Evolutionary conservation across 495 filamentous ascomycete genomes (phyloP).

Genomic region (Penicillium nucicola): DNA sequence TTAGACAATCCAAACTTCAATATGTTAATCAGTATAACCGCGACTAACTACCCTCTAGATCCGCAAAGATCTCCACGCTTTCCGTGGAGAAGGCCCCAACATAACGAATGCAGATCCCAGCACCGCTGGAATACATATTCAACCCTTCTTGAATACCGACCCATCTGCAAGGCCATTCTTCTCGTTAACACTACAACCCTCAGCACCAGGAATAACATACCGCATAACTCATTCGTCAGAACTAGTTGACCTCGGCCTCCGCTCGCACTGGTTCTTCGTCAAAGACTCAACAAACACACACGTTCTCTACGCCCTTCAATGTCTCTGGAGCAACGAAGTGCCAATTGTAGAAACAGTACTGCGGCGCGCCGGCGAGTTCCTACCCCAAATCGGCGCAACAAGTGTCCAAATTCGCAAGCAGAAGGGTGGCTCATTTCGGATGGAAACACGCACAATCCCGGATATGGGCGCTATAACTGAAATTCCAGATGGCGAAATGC

Average conservation of each 20-base stretch:
- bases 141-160: conserved; percentile 9
- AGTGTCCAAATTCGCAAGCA: conserved; percentile 12
- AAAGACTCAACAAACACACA: conserved; percentile 17
- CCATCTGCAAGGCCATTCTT: conserved; percentile 7
- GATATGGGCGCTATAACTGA: conserved; percentile 13
- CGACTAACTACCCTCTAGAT: conserved; percentile 1
- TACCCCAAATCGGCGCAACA: conserved; percentile 12
- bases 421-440: conserved; percentile 12
- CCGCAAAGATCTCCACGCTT: conserved; percentile 10
- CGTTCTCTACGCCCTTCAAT: conserved; percentile 15
- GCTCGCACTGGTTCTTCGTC: conserved; percentile 19
- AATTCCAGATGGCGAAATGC: conserved; percentile 13
- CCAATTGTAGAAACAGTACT: conserved; percentile 15
- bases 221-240: conserved; percentile 18
- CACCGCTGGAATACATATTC: conserved; percentile 4
- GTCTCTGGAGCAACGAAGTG: conserved; percentile 13
- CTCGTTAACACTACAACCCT: conserved; percentile 2
- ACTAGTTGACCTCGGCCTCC: conserved; percentile 9
- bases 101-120: neutral
- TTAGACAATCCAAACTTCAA: too few relatives aligned
- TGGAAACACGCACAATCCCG: conserved; percentile 10
- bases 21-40: neutral
- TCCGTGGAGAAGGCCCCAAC: neutral
- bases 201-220: conserved; percentile 5
- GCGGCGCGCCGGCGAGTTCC: conserved; percentile 15